Base-by-base conservation (phyloP, 257 asterid genomes). In the Salvia miltiorrhiza region DNA sequence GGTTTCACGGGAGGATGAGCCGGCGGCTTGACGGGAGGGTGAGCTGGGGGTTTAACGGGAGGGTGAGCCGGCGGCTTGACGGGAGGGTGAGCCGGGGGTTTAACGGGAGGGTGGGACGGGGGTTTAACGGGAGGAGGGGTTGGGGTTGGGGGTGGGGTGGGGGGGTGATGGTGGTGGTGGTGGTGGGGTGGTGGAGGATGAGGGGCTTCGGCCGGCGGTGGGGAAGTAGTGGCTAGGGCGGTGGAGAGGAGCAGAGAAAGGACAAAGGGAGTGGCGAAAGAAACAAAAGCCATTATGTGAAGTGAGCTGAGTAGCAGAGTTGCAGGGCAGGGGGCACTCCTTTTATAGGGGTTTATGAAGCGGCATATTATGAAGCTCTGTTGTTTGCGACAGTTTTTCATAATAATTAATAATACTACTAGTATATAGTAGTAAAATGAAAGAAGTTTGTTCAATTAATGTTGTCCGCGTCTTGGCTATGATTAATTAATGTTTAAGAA, bases 341-440 rank as follows among this genome's bases (percentile, higher is more conserved):
- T 57, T 81, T 78, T 81, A 78, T 81, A 78, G 83, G 60, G 73
- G 63, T 56, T 67, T 47, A n/a, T 7, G 61, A 19, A 74, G 79
- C 68, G 79, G 70, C 58, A 53, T 37, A 30, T 62, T 69, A 20
- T 68, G 70, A 53, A 61, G 1, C 9, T 16, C 11, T 57, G 16
- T 48, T 48, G 30, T 23, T 53, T 59, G 62, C 26, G 63, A 17
- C 61, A 49, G 56, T 19, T 45, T 0, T 45, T 56, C 11, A 12
- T 20, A 28, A 43, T 44, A 44, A 44, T 26, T 1, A 14, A n/a
- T n/a, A n/a, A n/a, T n/a, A n/a, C n/a, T n/a, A n/a, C n/a, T n/a
- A n/a, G n/a, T n/a, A n/a, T n/a, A n/a, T n/a, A n/a, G n/a, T n/a
- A n/a, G n/a, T 47, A 6, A 47, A 45, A 12, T 4, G 6, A 47